These are phyloP conservation scores for Talaromyces sp. DNA, from an alignment of 2,329 filamentous ascomycete genomes.

Conservation along the genomic window DNA sequence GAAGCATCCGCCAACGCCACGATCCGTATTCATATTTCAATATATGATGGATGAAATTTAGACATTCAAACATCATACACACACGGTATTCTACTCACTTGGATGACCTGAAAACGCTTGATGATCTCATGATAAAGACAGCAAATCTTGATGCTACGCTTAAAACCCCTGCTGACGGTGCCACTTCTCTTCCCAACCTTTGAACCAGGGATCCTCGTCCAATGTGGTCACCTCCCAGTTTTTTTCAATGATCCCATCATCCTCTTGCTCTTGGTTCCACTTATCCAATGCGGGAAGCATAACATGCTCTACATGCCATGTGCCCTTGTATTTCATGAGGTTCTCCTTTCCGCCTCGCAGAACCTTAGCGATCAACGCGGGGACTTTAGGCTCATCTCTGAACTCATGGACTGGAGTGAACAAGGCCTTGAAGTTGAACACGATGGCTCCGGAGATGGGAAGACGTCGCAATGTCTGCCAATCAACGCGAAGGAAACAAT, in stretches of 20 bases:
- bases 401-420: slow-evolving; percentile 73
- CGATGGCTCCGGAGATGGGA: slow-evolving; percentile 68
- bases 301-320: slow-evolving; percentile 73
- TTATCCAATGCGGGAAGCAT: slow-evolving; percentile 60
- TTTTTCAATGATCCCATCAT: slow-evolving; percentile 55
- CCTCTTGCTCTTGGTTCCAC: slow-evolving; percentile 64
- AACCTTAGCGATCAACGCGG: slow-evolving; percentile 64
- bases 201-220: slow-evolving; percentile 71
- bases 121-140: neutral
- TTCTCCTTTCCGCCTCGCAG: slow-evolving; percentile 66
- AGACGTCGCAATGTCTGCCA: slow-evolving; percentile 83
- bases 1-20: neutral
- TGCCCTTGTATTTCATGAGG: slow-evolving; percentile 76
- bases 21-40: neutral
- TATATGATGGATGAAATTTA: neutral
- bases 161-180: slow-evolving; percentile 59
- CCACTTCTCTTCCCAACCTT: slow-evolving; percentile 75
- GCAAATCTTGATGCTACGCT: slow-evolving; percentile 10
- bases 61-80: neutral
- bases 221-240: slow-evolving; percentile 67
- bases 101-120: neutral
- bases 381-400: slow-evolving; percentile 67
- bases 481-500: slow-evolving; percentile 71
- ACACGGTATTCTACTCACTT: neutral
- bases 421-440: slow-evolving; percentile 86